Base-by-base conservation (phyloP, 495 filamentous ascomycete genomes). In the Hyphodiscus hymeniophilus region DNA sequence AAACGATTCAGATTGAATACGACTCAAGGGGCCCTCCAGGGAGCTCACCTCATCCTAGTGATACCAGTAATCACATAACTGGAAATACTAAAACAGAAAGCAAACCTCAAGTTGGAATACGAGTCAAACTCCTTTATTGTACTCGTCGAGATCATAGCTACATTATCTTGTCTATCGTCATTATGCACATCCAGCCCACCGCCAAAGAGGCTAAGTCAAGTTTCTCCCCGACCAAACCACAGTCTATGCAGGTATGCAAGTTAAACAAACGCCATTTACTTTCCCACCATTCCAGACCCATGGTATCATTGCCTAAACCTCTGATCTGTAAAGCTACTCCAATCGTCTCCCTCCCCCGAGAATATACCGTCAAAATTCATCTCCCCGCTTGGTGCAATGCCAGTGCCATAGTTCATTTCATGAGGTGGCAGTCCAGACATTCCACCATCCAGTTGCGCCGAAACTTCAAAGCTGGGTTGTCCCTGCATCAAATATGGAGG, bases 401-500 rank as follows among this genome's bases (percentile, higher is more conserved):
- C 50, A 11, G 52, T 38, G 8, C 47, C 42, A 39, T 47, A 56
- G 13, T 22, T 31, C 43, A 60, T 56, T 20, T 54, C 43, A 12
- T 40, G 44, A 28, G 32, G 33, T 18, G 34, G 30, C 17, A 58
- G n/a, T 6, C 23, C 47, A 10, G 41, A 15, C 10, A 20, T 39
- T 11, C 17, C 42, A 2, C 16, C 13, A 22, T 35, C 43, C 4
- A 52, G 38, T 24, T 52, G 54, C 10, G 42, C 43, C 13, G 47
- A 43, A 3, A 44, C 13, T 12, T 54, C 55, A 18, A 50, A 57
- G 31, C 12, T 33, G 13, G 26, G 45, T 48, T 53, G 52, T 11
- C 48, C 50, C 28, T 60, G 54, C 23, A 31, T 41, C 31, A 77
- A 56, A 51, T 77, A 79, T 33, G 73, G 71, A 26, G 75, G 76